Base-by-base conservation (phyloP, 768 basidiomycete species). In the Serpula lacrymans region DNA sequence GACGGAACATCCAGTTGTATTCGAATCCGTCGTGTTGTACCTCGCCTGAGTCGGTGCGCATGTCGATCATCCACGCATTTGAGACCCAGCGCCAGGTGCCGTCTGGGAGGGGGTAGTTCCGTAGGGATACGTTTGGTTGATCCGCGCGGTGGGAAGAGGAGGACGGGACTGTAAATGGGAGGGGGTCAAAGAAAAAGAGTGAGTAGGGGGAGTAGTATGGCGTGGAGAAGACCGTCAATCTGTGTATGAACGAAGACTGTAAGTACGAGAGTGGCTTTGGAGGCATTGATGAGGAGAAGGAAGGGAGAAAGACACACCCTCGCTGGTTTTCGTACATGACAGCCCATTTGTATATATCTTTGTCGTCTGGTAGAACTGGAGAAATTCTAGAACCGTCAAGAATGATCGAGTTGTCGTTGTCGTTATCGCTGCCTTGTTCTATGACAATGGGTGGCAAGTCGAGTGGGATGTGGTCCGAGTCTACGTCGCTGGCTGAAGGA, bases 1-100 rank as follows among this genome's bases (percentile, higher is more conserved):
- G 59, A 13, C 84, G 77, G 50, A 91, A 92, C 45, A 68, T 57
- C 78, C 83, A 88, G 55, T 88, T 90, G 63, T 90, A 91, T 60
- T 91, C 85, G 51, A 88, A 91, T 37, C 88, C 88, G 50, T 89
- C 87, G 48, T 84, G 75, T 50, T 88, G 84, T 3, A 88, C 82
- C 51, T 83, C 75, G 37, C 85, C 84, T 17, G 67, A 66, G 49
- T 85, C 79, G 21, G 79, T 76, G 29, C 83, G 84, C 88, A 91
- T 90, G 65, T 91, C 88, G 43, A 90, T 78, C 84, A 90, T 85
- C 88, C 88, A 91, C 6, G 74, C 62, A 30, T 75, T 75, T 29
- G 84, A 87, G 2, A 88, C 78, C 88, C 88, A 91, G 37, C 65
- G 73, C 88, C 88, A 91, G 16, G 71, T 75, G 17, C 85, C 87